Conservation (phyloP, 2,329 filamentous ascomycete genomes). For the Hansfordia pulvinata region DNA sequence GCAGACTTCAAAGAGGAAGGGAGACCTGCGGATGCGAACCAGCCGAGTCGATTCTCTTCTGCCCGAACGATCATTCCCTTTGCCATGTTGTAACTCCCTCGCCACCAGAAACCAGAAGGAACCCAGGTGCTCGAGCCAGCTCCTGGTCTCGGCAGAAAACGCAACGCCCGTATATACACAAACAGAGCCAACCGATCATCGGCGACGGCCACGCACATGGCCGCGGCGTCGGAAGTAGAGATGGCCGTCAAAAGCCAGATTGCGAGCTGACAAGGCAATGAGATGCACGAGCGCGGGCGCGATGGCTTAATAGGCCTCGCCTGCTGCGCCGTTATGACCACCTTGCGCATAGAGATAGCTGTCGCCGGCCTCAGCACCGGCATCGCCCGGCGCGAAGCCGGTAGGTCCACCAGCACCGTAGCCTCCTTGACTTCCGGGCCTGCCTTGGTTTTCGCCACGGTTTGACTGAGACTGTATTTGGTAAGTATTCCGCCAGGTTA, state of each 20-base stretch:
- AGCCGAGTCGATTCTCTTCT: too few relatives aligned
- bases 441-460: slow-evolving; percentile 41
- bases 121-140: too few relatives aligned
- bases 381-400: slow-evolving; percentile 23
- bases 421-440: slow-evolving; percentile 37
- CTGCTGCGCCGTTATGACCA: slow-evolving; percentile 44
- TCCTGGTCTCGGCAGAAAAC: too few relatives aligned
- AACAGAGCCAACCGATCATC: too few relatives aligned
- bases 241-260: too few relatives aligned
- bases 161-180: too few relatives aligned
- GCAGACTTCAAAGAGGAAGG: too few relatives aligned
- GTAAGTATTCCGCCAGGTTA: slow-evolving; percentile 10
- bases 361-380: slow-evolving; percentile 29
- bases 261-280: neutral
- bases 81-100: too few relatives aligned
- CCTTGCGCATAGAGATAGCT: slow-evolving; percentile 40
- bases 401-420: slow-evolving; percentile 28
- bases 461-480: slow-evolving; percentile 58
- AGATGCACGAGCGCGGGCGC: slow-evolving; percentile 5
- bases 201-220: too few relatives aligned
- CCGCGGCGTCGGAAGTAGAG: slow-evolving; percentile 12
- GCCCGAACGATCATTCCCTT: too few relatives aligned
- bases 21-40: too few relatives aligned
- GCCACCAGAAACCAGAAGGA: too few relatives aligned
- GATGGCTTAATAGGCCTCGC: slow-evolving; percentile 34